A percentile compares a stretch with the other conserved stretches of the same genome.
Conservation (phyloP, 768 basidiomycete genomes). For the Baorangia bicolor region DNA sequence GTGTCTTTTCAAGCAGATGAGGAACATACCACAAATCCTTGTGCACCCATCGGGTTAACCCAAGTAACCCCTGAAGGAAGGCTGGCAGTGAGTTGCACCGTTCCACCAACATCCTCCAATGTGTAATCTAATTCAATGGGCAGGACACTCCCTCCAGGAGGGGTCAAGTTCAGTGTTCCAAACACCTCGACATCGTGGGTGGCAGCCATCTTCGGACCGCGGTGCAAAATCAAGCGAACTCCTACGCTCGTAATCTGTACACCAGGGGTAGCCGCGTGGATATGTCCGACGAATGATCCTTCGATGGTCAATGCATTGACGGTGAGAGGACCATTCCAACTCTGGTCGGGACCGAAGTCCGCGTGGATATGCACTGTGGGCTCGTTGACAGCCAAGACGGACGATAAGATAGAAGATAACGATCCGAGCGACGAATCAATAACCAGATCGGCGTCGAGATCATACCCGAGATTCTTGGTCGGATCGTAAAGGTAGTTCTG, state of each 20-base stretch:
- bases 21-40: neutral
- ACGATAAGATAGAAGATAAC: neutral
- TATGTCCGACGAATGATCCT: neutral
- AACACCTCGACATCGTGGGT: neutral
- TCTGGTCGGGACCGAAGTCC: neutral
- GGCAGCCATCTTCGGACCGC: neutral
- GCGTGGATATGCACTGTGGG: neutral
- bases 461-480: neutral
- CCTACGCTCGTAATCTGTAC: constrained; percentile 1
- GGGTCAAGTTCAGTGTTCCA: neutral
- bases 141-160: neutral
- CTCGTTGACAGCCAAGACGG: neutral
- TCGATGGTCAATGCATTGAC: neutral
- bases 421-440: neutral
- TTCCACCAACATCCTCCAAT: neutral
- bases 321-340: neutral
- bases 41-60: constrained; percentile 3
- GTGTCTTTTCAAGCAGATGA: neutral
- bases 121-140: constrained; percentile 3
- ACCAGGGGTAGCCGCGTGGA: neutral
- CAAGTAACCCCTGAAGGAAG: constrained; percentile 4
- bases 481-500: constrained; percentile 7
- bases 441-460: constrained; percentile 1
- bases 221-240: neutral
- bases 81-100: neutral